Percentiles rank a stretch among this genome's conserved stretches.
These are phyloP conservation scores for Ustilago nuda DNA, from an alignment of 1,284 basidiomycete species.

Conservation along the genomic window DNA sequence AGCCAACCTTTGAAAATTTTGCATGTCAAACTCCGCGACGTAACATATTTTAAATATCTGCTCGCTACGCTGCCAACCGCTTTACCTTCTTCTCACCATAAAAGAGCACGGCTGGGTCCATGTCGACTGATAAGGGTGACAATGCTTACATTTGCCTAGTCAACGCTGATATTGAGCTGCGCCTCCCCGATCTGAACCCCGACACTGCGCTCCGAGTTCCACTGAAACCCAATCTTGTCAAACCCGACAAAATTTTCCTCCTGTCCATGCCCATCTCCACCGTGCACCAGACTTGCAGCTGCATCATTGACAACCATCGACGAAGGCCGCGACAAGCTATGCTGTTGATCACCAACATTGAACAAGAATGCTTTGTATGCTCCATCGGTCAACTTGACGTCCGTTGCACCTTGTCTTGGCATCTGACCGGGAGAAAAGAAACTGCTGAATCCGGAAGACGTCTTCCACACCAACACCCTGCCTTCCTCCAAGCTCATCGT, in stretches of 20 bases:
- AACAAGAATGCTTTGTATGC: constrained; percentile 67
- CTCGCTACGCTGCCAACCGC: too few species aligned
- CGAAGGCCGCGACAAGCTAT: neutral
- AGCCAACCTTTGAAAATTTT: neutral
- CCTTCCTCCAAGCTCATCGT: constrained; percentile 88
- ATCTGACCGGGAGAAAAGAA: constrained; percentile 91
- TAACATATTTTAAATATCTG: too few species aligned
- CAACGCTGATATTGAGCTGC: constrained; percentile 59
- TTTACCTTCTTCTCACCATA: too few species aligned
- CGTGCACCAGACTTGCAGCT: neutral
- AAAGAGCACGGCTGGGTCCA: too few species aligned
- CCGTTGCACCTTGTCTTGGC: constrained; percentile 84
- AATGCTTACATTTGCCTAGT: constrained; percentile 10
- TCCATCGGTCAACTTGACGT: constrained; percentile 62
- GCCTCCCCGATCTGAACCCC: constrained; percentile 58
- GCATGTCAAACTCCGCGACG: too few species aligned
- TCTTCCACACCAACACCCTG: constrained; percentile 69
- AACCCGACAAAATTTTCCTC: constrained; percentile 41
- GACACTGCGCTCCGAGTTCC: constrained; percentile 59
- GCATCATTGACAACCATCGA: neutral
- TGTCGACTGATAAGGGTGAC: neutral
- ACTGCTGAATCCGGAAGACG: constrained; percentile 74
- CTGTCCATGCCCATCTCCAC: constrained; percentile 7
- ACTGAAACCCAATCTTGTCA: constrained; percentile 54
- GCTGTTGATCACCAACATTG: constrained; percentile 50